Percentiles rank a stretch among this genome's conserved stretches.
These are phyloP conservation scores for Trichosporon sp. DNA, from an alignment of 1,284 basidiomycete genomes.

Conservation along the genomic window DNA sequence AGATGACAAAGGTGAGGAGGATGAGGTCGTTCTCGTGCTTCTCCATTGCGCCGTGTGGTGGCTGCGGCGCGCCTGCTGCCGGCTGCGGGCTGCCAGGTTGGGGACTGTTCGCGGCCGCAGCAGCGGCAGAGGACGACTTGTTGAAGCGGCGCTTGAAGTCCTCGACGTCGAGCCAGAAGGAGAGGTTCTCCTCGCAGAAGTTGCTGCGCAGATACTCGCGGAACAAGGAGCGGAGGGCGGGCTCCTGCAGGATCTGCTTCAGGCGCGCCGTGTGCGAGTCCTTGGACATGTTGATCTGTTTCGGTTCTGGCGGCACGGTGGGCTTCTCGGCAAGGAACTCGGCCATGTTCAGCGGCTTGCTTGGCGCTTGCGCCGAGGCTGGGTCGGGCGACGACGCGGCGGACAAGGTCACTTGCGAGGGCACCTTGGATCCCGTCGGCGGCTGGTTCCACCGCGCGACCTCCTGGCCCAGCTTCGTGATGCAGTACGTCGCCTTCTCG, in stretches of 20 bases:
- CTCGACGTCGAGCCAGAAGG: conserved; percentile 95
- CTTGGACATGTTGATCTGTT: conserved; percentile 57
- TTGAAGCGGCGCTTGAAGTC: conserved; percentile 96
- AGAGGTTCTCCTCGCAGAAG: conserved; percentile 97
- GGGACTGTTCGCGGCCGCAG: conserved; percentile 54
- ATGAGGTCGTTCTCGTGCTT: conserved; percentile 94
- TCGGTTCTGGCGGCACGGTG: not conserved
- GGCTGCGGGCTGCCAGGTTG: conserved; percentile 59
- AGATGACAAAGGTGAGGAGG: conserved; percentile 87
- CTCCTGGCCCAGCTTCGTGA: conserved; percentile 86
- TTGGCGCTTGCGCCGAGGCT: not conserved
- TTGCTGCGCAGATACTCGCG: conserved; percentile 90
- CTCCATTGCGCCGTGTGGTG: conserved; percentile 80
- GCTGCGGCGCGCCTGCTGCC: not conserved
- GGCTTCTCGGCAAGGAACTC: conserved; percentile 31
- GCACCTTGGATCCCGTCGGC: not conserved
- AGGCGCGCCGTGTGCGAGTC: conserved; percentile 90
- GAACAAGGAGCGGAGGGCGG: conserved; percentile 84
- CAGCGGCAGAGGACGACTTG: conserved; percentile 88
- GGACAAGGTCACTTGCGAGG: conserved; percentile 57
- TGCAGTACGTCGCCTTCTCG: conserved; percentile 87
- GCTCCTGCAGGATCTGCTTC: conserved; percentile 90
- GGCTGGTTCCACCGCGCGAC: conserved; percentile 75
- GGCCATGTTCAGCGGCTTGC: conserved; percentile 19
- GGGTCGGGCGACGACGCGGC: not conserved